Conservation (phyloP, 257 asterid species). For the Penstemon davidsonii region DNA sequence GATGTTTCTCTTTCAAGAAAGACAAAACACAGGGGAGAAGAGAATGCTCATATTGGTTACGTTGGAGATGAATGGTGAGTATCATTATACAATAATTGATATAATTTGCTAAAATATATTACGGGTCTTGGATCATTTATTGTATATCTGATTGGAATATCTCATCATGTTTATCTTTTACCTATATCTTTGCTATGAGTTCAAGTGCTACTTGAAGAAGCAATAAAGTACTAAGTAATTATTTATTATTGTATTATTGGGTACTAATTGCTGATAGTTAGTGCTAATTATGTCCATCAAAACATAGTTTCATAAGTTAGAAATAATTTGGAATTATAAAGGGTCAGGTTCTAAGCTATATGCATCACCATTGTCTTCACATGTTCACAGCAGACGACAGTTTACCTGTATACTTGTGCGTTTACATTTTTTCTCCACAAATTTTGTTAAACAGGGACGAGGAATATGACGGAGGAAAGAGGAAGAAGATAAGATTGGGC, state of each 20-base stretch:
- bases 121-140: not conserved
- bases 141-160: too few species aligned
- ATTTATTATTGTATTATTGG: not conserved
- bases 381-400: not conserved
- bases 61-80: conserved; percentile 90
- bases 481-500: conserved; percentile 71
- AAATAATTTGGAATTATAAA: not conserved
- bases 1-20: conserved; percentile 37
- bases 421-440: not conserved
- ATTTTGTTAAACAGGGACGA: conserved; percentile 69
- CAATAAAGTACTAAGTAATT: not conserved
- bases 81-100: not conserved
- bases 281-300: not conserved
- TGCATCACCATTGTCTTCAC: not conserved
- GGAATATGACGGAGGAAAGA: conserved; percentile 90
- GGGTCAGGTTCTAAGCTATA: not conserved
- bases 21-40: conserved; percentile 31
- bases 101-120: not conserved
- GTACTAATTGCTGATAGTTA: not conserved
- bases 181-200: not conserved
- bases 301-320: not conserved
- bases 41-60: conserved; percentile 60
- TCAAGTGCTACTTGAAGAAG: conserved; percentile 1
- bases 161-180: not conserved
- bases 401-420: not conserved